Conservation (phyloP, 805 yeast species). For the Kazachstania viticola region DNA sequence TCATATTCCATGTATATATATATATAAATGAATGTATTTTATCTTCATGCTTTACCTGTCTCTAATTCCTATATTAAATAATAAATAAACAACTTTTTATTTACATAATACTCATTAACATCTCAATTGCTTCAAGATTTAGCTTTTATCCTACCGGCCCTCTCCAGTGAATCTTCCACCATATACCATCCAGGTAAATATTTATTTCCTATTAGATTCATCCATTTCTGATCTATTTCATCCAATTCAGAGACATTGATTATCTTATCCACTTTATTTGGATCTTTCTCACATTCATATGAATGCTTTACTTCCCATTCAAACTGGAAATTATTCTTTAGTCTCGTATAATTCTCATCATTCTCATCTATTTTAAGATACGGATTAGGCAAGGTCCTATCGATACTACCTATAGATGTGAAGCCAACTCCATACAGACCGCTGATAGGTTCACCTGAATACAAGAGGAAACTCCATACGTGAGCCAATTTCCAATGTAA, state of each 20-base stretch:
- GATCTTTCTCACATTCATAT: slow-evolving; percentile 3
- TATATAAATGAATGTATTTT: not conserved
- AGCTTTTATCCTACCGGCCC: slow-evolving; percentile 22
- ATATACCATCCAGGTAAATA: slow-evolving; percentile 27
- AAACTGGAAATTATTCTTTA: too few species aligned
- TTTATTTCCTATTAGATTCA: not conserved
- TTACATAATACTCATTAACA: too few species aligned
- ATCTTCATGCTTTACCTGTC: not conserved
- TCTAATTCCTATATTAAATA: not conserved
- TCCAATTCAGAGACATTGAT: slow-evolving; percentile 7
- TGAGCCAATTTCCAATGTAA: slow-evolving; percentile 78
- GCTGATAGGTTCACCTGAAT: slow-evolving; percentile 56
- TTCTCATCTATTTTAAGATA: slow-evolving; percentile 25
- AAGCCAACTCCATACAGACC: slow-evolving; percentile 69
- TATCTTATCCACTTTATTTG: too few species aligned
- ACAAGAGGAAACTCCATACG: slow-evolving; percentile 72
- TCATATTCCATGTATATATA: not conserved
- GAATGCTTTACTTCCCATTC: slow-evolving; percentile 20
- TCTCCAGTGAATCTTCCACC: slow-evolving; percentile 20
- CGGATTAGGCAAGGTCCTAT: slow-evolving; percentile 66
- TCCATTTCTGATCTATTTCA: slow-evolving; percentile 5
- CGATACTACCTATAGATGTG: slow-evolving; percentile 78
- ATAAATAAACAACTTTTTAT: not conserved
- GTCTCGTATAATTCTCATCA: not conserved
- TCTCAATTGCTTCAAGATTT: not conserved